These are phyloP conservation scores for Orbilia oligospora DNA, from an alignment of 2,329 filamentous ascomycete species.

Conservation along the genomic window DNA sequence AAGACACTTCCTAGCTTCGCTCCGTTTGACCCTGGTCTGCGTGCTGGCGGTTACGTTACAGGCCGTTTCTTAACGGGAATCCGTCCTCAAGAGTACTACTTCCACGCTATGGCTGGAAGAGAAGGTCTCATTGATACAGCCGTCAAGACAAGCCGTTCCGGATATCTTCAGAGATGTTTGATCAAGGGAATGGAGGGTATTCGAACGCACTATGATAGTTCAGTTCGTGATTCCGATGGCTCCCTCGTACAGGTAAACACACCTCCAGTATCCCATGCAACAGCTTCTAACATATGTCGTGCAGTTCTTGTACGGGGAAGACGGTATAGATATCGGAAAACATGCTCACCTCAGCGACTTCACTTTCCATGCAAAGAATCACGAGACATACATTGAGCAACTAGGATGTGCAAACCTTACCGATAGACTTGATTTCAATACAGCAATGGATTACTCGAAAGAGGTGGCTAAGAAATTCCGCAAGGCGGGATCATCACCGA, in stretches of 20 bases:
- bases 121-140: slow-evolving; percentile 99
- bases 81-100: slow-evolving; percentile 97
- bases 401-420: slow-evolving; percentile 74
- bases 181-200: slow-evolving; percentile 99
- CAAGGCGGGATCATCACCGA: slow-evolving; percentile 71
- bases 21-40: slow-evolving; percentile 88
- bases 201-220: slow-evolving; percentile 91
- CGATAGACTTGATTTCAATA: slow-evolving; percentile 74
- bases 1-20: slow-evolving; percentile 96
- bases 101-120: slow-evolving; percentile 98
- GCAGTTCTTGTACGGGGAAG: slow-evolving; percentile 94
- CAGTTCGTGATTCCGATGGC: slow-evolving; percentile 93
- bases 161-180: slow-evolving; percentile 94
- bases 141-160: slow-evolving; percentile 97
- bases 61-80: slow-evolving; percentile 98
- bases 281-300: neutral
- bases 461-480: slow-evolving; percentile 80
- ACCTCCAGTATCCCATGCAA: neutral
- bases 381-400: slow-evolving; percentile 82
- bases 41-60: slow-evolving; percentile 92
- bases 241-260: slow-evolving; percentile 77
- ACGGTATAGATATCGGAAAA: slow-evolving; percentile 93
- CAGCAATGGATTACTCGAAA: slow-evolving; percentile 72
- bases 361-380: slow-evolving; percentile 88
- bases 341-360: slow-evolving; percentile 93